Conservation (phyloP, 768 basidiomycete species). For the Scleroderma citrinum region DNA sequence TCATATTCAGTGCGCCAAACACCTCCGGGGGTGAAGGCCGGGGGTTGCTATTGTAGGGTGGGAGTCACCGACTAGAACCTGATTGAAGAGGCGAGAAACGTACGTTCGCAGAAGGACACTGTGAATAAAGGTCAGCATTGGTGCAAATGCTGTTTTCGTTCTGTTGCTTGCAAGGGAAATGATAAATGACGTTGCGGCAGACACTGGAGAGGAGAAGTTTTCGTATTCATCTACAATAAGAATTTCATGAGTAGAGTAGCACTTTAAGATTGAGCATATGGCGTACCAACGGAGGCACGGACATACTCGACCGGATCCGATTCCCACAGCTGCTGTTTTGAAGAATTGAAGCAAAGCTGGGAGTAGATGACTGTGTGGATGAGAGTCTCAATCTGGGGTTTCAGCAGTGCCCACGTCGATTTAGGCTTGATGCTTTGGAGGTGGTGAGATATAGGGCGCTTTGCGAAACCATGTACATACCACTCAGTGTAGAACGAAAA, state of each 20-base stretch:
- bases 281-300: constrained; percentile 65
- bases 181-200: constrained; percentile 76
- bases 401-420: constrained; percentile 83
- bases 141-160: constrained; percentile 76
- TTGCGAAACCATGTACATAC: constrained; percentile 35
- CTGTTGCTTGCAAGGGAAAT: constrained; percentile 72
- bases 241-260: not conserved
- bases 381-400: constrained; percentile 75
- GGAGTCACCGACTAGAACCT: not conserved
- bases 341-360: constrained; percentile 70
- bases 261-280: not conserved
- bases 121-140: constrained; percentile 75
- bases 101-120: constrained; percentile 65
- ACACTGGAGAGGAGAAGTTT: constrained; percentile 67
- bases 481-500: constrained; percentile 87
- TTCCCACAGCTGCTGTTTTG: constrained; percentile 66
- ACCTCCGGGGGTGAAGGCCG: constrained; percentile 55
- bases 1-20: constrained; percentile 84
- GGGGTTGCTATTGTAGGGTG: constrained; percentile 21
- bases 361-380: constrained; percentile 84
- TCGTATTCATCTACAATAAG: constrained; percentile 69
- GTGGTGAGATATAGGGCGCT: constrained; percentile 8
- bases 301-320: constrained; percentile 82
- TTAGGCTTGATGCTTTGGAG: constrained; percentile 77
- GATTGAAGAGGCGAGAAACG: constrained; percentile 18